Base-by-base conservation (phyloP, 257 asterid genomes). In the Marsdenia floribunda region DNA sequence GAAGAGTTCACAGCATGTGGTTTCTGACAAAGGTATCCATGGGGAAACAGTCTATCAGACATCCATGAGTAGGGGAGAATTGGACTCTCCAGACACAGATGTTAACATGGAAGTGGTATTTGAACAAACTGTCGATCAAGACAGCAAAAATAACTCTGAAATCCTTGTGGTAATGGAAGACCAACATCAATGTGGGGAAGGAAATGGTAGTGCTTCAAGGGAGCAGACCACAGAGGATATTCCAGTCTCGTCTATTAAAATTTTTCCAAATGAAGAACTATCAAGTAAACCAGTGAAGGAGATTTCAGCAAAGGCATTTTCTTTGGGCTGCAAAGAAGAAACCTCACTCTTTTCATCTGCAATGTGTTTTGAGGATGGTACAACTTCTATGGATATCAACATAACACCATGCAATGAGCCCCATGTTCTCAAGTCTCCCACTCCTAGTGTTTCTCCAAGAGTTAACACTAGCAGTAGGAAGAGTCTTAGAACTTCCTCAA, bases 381-480 rank as follows among this genome's bases (percentile, higher is more conserved):
- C 68, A 71, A 68, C 80, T 84, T 76, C 82, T 71, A 73, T 67
- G 47, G 82, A 79, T 75, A 68, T 76, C 67, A 79, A 82, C 69
- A 70, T 83, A 65, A 80, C 80, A 76, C 82, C 90, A 37, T 70
- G 70, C 76, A 83, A 83, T 76, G 77, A 57, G 26, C 85, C 90
- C 61, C 91, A 86, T 57, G 70, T 77, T 86, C 85, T 85, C 47
- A 89, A 88, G 72, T 90, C 96, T 71, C 99, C 99, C 10, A 59
- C 87, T 60, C 97, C 93, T 73, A 95, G 94, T 77, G 85, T 92
- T 83, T 95, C 99, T 66, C 99, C 99, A 76, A 89, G 82, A 78
- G 75, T 82, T 71, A 80, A 69, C 81, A 84, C 26, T 71, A 86
- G 90, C 78, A 78, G 83, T 82, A 87, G 96, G 82, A 95, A 90